Conservation (phyloP, 257 asterid genomes). For the Solanum microdontum region DNA sequence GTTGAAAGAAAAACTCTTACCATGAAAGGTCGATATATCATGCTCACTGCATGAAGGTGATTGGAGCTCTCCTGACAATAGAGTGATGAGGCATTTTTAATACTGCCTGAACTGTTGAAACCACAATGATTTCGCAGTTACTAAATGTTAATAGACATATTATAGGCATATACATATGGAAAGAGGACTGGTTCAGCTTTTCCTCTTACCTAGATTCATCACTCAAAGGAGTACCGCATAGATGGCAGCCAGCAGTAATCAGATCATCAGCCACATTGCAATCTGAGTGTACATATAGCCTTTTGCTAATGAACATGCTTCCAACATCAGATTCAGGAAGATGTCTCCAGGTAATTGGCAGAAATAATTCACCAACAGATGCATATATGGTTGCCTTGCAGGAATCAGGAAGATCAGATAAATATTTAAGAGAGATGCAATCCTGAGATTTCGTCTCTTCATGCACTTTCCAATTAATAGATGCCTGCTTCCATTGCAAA, state of each 20-base stretch:
- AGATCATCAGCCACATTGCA: conserved; percentile 45
- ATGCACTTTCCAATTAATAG: conserved; percentile 51
- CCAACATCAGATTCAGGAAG: conserved; percentile 43
- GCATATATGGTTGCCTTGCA: conserved; percentile 41
- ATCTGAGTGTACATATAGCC: conserved; percentile 25
- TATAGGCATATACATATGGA: not conserved
- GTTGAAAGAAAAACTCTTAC: conserved; percentile 15
- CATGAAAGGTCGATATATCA: conserved; percentile 64
- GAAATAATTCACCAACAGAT: conserved; percentile 56
- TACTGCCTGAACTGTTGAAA: conserved; percentile 26
- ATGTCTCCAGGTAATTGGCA: conserved; percentile 49
- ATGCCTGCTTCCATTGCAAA: conserved; percentile 20
- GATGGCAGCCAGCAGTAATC: conserved; percentile 49
- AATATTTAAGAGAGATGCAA: conserved; percentile 38
- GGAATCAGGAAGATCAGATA: conserved; percentile 23
- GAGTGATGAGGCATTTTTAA: conserved; percentile 23
- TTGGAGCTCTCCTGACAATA: conserved; percentile 42
- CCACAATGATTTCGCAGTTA: not conserved
- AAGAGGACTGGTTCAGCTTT: not conserved
- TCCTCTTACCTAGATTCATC: conserved; percentile 25
- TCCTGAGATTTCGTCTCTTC: conserved; percentile 37
- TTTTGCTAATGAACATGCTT: conserved; percentile 59
- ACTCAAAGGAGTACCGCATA: conserved; percentile 43
- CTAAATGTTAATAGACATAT: not conserved
- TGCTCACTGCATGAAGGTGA: conserved; percentile 36